Evolutionary conservation across 1,284 basidiomycete genomes (phyloP).

Genomic region (Microbotryum lychnidis-dioicae): DNA sequence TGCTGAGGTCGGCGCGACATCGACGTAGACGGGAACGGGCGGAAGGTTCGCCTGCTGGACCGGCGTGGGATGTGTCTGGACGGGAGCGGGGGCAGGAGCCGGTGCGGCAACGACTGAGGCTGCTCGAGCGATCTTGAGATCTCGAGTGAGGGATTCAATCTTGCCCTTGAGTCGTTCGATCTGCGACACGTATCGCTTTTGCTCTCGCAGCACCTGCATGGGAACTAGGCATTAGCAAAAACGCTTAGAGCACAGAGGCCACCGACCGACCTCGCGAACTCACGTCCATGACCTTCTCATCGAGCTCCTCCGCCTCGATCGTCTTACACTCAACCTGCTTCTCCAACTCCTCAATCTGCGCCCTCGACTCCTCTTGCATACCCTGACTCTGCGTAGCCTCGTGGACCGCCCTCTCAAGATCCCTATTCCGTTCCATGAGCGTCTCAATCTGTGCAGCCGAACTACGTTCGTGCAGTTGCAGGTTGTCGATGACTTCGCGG

Average conservation of each 20-base stretch:
- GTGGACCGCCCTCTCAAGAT: not conserved
- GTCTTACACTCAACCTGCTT: slow-evolving; percentile 11
- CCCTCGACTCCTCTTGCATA: not conserved
- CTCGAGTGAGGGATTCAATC: slow-evolving; percentile 20
- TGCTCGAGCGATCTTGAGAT: slow-evolving; percentile 18
- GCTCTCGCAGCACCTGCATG: slow-evolving; percentile 21
- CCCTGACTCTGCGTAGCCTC: not conserved
- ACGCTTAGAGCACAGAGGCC: no score
- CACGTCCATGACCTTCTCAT: slow-evolving; percentile 29
- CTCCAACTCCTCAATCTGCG: slow-evolving; percentile 17
- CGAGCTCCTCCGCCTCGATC: slow-evolving; percentile 24
- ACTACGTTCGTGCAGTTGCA: slow-evolving; percentile 1
- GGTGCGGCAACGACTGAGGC: not conserved
- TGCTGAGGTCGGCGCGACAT: not conserved
- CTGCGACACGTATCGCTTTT: slow-evolving; percentile 18
- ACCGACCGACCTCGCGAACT: not conserved
- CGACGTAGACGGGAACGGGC: not conserved
- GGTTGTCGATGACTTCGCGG: no score
- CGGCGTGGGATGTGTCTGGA: not conserved
- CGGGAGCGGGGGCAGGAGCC: not conserved
- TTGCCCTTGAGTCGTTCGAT: slow-evolving; percentile 28
- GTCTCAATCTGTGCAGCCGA: slow-evolving; percentile 14
- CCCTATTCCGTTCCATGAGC: not conserved
- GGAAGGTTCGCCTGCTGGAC: not conserved
- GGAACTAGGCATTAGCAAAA: no score